Percentiles rank a stretch among this genome's conserved stretches.
Conservation (phyloP, 345 rosid species). For the Camelina laxa region DNA sequence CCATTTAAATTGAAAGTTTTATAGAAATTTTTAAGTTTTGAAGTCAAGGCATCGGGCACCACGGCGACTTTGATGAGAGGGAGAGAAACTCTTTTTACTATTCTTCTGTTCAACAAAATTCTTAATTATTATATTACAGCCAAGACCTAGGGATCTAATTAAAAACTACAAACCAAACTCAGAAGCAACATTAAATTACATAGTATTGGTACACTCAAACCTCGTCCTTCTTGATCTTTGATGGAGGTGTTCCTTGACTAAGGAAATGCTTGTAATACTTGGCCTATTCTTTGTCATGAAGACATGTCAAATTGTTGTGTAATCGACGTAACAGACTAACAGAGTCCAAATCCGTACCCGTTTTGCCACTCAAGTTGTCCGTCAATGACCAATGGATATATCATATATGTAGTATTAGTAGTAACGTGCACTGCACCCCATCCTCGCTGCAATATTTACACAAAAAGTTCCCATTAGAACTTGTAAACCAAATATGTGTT, state of each 20-base stretch:
- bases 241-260: constrained; percentile 19
- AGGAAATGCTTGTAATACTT: constrained; percentile 47
- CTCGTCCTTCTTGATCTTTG: constrained; percentile 9
- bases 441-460: constrained; percentile 15
- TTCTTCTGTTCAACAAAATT: too few species aligned
- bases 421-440: constrained; percentile 41
- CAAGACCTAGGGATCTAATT: not conserved
- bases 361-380: constrained; percentile 48
- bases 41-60: too few species aligned
- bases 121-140: not conserved
- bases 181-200: not conserved
- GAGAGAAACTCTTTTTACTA: not conserved
- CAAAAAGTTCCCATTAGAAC: not conserved
- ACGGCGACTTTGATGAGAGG: not conserved
- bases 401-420: not conserved
- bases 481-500: too few species aligned
- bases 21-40: too few species aligned
- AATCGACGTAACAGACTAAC: constrained; percentile 45
- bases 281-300: constrained; percentile 45
- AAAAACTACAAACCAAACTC: not conserved
- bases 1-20: too few species aligned
- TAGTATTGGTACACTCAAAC: not conserved
- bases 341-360: constrained; percentile 49
- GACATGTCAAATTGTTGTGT: constrained; percentile 35
- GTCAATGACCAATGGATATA: constrained; percentile 50